Conservation (phyloP, 805 yeast species). For the Jamesozyma lodderae region DNA sequence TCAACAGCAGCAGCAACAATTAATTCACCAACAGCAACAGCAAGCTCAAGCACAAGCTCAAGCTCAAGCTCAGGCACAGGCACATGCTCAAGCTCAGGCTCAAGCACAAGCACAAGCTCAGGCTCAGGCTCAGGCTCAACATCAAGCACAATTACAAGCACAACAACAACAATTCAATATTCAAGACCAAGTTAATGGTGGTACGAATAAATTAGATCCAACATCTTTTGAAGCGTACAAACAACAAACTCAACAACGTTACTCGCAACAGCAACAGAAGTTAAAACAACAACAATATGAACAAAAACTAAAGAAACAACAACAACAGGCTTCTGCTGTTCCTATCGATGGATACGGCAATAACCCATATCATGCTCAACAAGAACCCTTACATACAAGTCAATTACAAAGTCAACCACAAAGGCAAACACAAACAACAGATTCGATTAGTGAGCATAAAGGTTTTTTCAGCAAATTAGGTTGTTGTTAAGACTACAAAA, state of each 20-base stretch:
- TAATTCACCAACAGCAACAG: conserved; percentile 8
- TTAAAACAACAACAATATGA: conserved; percentile 9
- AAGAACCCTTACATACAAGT: conserved; percentile 1
- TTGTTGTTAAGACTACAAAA: conserved; percentile 28
- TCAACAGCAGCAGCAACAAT: conserved; percentile 13
- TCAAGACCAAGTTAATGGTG: conserved; percentile 6
- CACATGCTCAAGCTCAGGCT: conserved; percentile 20
- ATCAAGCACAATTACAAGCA: conserved; percentile 3
- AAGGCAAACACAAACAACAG: conserved; percentile 2
- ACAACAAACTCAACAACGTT: conserved; percentile 31
- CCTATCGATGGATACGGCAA: neutral
- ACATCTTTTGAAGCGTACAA: conserved; percentile 34
- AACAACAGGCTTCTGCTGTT: neutral
- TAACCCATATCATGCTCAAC: conserved; percentile 2
- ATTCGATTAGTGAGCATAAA: conserved; percentile 17
- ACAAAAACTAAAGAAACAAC: conserved; percentile 9
- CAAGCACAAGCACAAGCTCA: conserved; percentile 5
- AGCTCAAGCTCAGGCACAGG: conserved; percentile 16
- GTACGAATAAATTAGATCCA: conserved; percentile 31
- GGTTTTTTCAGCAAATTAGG: conserved; percentile 31
- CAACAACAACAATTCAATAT: conserved; percentile 1
- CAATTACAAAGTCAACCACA: conserved; percentile 10
- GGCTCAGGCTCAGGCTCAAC: conserved; percentile 1
- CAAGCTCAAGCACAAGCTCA: conserved; percentile 11
- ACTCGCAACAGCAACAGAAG: conserved; percentile 27